Conservation (phyloP, 495 filamentous ascomycete species). For the Annulohypoxylon bovei region DNA sequence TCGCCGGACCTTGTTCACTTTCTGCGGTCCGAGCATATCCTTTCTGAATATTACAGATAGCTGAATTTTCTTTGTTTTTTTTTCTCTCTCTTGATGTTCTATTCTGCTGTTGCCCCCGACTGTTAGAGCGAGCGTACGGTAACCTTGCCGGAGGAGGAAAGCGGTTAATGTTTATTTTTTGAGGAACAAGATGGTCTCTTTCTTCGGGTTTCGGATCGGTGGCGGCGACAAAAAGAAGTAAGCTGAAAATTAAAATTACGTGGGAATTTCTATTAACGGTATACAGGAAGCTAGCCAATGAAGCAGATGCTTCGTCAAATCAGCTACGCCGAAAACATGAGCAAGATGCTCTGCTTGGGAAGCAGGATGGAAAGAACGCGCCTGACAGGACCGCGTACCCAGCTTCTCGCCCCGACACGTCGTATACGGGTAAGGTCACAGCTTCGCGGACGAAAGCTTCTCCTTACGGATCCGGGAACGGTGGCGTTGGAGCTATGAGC, state of each 20-base stretch:
- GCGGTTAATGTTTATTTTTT: constrained; percentile 11
- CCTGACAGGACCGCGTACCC: constrained; percentile 48
- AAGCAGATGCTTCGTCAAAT: constrained; percentile 29
- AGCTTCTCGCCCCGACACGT: constrained; percentile 45
- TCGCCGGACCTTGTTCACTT: constrained; percentile 33
- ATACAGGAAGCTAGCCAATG: constrained; percentile 49
- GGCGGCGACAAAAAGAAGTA: constrained; percentile 61
- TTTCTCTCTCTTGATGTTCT: constrained; percentile 13
- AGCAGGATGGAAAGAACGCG: constrained; percentile 30
- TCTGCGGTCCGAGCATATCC: constrained; percentile 39
- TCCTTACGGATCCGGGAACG: constrained; percentile 46
- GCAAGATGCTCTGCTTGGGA: constrained; percentile 47
- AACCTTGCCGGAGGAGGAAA: constrained; percentile 29
- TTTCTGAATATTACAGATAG: constrained; percentile 25
- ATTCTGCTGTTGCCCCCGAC: constrained; percentile 8
- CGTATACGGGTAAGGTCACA: constrained; percentile 42
- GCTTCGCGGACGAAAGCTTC: constrained; percentile 30
- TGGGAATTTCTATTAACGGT: constrained; percentile 25
- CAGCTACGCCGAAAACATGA: constrained; percentile 45
- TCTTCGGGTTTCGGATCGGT: constrained; percentile 60
- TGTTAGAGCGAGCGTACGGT: constrained; percentile 12
- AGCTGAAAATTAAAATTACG: constrained; percentile 36
- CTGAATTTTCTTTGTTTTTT: constrained; percentile 17
- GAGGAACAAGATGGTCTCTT: constrained; percentile 56
- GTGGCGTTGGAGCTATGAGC: constrained; percentile 51